A percentile compares a stretch with the other conserved stretches of the same genome.
Evolutionary conservation across 306 rosid genomes (phyloP).

Genomic region (Chamaecrista fasciculata): DNA sequence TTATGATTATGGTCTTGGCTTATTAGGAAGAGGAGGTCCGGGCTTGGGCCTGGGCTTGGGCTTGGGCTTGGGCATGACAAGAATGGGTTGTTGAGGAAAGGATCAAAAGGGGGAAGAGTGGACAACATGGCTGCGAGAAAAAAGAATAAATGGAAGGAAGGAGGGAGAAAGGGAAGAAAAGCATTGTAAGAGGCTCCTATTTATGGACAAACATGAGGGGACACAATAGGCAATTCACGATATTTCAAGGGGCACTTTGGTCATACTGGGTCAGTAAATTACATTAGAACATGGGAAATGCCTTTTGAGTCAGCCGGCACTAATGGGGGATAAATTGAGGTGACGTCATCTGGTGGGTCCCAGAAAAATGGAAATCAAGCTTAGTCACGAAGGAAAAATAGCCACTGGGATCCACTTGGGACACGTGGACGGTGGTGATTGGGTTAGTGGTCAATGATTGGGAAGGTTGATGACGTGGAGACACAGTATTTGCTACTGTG

Average conservation of each 20-base stretch:
- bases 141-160: constrained; percentile 32
- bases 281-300: no score
- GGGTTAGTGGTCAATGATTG: constrained; percentile 2
- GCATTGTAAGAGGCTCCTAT: constrained; percentile 47
- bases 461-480: constrained; percentile 19
- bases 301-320: constrained; percentile 88
- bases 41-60: neutral
- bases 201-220: constrained; percentile 36
- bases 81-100: constrained; percentile 48
- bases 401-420: constrained; percentile 12
- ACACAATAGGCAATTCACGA: neutral
- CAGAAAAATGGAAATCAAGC: constrained; percentile 30
- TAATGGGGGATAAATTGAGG: constrained; percentile 30
- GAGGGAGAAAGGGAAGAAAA: constrained; percentile 83
- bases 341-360: constrained; percentile 33
- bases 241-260: constrained; percentile 30
- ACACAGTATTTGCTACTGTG: neutral
- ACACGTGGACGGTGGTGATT: neutral
- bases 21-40: neutral
- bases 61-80: neutral
- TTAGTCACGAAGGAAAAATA: constrained; percentile 54
- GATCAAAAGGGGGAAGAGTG: constrained; percentile 43
- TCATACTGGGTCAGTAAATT: neutral
- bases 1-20: no score
- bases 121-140: constrained; percentile 53